phyloP scores from a whole-genome alignment of 345 rosid species.

The Populus simonii region DNA sequence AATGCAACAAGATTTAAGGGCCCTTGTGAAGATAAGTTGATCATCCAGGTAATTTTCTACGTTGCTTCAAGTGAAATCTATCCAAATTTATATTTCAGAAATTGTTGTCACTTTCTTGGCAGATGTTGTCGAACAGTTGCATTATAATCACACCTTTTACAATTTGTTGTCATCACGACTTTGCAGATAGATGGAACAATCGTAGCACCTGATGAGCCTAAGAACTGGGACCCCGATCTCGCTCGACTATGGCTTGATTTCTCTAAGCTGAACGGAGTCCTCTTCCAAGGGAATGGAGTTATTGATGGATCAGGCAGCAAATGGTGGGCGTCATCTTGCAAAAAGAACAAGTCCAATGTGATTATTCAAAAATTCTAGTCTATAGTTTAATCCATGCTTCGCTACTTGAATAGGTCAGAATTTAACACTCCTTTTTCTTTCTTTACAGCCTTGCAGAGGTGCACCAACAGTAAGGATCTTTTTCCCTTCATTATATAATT shows the following conservation, averaged over 20 bases:
- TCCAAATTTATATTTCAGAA: neutral
- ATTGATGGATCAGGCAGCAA: constrained; percentile 96
- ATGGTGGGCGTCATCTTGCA: constrained; percentile 99
- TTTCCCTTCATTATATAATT: constrained; percentile 12
- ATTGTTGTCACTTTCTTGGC: neutral
- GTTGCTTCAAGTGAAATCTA: neutral
- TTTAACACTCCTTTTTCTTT: constrained; percentile 17
- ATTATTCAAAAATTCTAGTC: constrained; percentile 24
- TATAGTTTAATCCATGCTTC: neutral
- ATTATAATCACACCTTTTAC: neutral
- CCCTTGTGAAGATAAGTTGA: constrained; percentile 68
- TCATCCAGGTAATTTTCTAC: constrained; percentile 62
- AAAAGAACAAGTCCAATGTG: constrained; percentile 77
- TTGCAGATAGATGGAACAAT: constrained; percentile 90
- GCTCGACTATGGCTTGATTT: constrained; percentile 82
- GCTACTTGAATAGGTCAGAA: neutral
- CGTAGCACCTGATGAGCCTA: constrained; percentile 87
- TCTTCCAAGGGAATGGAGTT: constrained; percentile 81
- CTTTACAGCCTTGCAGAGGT: constrained; percentile 81
- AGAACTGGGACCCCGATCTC: constrained; percentile 72
- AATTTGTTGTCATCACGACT: constrained; percentile 2
- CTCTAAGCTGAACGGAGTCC: constrained; percentile 63
- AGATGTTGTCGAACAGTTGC: neutral
- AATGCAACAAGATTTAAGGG: constrained; percentile 83
- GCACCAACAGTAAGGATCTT: constrained; percentile 71